Evolutionary conservation across 495 filamentous ascomycete genomes (phyloP).

Genomic region (Penicillium pulvis): DNA sequence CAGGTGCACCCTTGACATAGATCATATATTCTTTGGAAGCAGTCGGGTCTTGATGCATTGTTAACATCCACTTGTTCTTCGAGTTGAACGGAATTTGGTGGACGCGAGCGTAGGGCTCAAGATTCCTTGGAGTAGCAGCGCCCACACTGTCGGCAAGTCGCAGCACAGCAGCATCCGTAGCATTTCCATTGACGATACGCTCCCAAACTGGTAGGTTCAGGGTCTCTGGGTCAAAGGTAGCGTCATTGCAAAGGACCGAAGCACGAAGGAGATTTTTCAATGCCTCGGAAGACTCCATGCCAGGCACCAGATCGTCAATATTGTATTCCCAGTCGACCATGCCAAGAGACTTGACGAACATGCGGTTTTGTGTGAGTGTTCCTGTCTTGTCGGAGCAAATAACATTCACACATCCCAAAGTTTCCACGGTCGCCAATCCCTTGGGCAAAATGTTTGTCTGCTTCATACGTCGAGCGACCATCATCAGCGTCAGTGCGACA

Average conservation of each 20-base stretch:
- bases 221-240: conserved; percentile 65
- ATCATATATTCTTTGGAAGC: conserved; percentile 24
- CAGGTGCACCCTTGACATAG: conserved; percentile 55
- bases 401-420: conserved; percentile 68
- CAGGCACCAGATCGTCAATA: conserved; percentile 22
- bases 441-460: conserved; percentile 67
- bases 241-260: conserved; percentile 64
- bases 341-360: conserved; percentile 47
- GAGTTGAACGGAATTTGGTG: conserved; percentile 75
- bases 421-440: conserved; percentile 71
- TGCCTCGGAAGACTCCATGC: conserved; percentile 17
- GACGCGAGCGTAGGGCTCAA: conserved; percentile 52
- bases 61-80: conserved; percentile 69
- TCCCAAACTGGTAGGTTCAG: conserved; percentile 51
- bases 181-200: conserved; percentile 67
- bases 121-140: conserved; percentile 45
- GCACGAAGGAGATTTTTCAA: conserved; percentile 28
- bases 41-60: conserved; percentile 27
- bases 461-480: conserved; percentile 65
- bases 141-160: conserved; percentile 65
- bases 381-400: conserved; percentile 77
- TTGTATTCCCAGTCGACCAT: conserved; percentile 37
- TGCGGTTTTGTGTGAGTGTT: conserved; percentile 61
- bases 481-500: conserved; percentile 61
- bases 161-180: conserved; percentile 71